These are phyloP conservation scores for Alternaria sp. DNA, from an alignment of 2,329 filamentous ascomycete species.

Conservation along the genomic window DNA sequence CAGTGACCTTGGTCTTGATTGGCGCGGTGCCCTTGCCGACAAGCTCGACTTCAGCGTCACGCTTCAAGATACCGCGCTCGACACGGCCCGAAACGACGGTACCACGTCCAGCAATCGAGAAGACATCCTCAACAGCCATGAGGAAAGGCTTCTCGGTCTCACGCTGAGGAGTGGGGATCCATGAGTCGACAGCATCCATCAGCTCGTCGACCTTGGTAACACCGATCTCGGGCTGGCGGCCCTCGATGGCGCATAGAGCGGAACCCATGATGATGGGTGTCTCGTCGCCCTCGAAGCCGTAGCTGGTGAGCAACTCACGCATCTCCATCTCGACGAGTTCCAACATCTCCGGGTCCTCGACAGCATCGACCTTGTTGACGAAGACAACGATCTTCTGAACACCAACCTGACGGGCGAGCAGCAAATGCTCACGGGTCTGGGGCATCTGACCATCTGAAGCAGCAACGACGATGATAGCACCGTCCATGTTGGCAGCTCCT, in stretches of 20 bases:
- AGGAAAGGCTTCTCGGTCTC: slow-evolving; percentile 98
- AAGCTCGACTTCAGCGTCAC: slow-evolving; percentile 92
- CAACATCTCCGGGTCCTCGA: slow-evolving; percentile 99
- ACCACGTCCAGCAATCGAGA: slow-evolving; percentile 78
- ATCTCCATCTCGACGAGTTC: slow-evolving; percentile 99
- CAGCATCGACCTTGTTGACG: slow-evolving; percentile 98
- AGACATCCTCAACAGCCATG: slow-evolving; percentile 87
- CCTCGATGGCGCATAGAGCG: slow-evolving; percentile 91
- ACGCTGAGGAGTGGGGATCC: slow-evolving; percentile 96
- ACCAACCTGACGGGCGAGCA: slow-evolving; percentile 97
- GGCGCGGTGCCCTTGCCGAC: slow-evolving; percentile 82
- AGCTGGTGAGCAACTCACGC: slow-evolving; percentile 91
- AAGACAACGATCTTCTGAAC: slow-evolving; percentile 98
- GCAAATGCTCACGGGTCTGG: slow-evolving; percentile 97
- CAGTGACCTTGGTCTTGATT: slow-evolving; percentile 99
- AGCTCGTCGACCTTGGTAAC: slow-evolving; percentile 89
- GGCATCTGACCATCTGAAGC: slow-evolving; percentile 99
- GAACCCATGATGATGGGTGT: slow-evolving; percentile 98
- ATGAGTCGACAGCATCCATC: slow-evolving; percentile 85
- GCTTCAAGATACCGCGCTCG: slow-evolving; percentile 93
- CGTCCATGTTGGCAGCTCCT: slow-evolving; percentile 99
- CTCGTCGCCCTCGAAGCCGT: slow-evolving; percentile 97
- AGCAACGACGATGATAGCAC: slow-evolving; percentile 97
- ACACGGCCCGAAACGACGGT: slow-evolving; percentile 97
- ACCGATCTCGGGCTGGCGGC: slow-evolving; percentile 87